Evolutionary conservation across 768 basidiomycete genomes (phyloP), one percentile per base, ranked within the genome.

Genomic region (Cubamyces lactineus): DNA sequence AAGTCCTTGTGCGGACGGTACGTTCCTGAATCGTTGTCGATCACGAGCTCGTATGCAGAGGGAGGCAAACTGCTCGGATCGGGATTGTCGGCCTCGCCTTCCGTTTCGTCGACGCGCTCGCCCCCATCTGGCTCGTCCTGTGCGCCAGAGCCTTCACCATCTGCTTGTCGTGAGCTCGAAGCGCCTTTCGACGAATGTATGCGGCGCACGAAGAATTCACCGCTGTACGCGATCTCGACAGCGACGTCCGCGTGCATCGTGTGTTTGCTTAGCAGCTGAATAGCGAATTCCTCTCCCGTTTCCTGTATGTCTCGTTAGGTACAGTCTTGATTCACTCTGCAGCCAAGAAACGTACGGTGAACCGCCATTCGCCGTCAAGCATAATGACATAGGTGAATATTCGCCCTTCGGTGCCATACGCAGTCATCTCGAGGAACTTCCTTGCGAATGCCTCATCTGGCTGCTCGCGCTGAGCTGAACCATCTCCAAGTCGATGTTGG

Each of bases 1-100:
- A 79, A 71, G 52, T 78, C 72, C 45, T 69, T 73, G 45, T 75
- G 68, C 1, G 80, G 80, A 30, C 78, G 76, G 67, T 82, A 82
- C 5, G 79, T 82, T 3, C 80, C 80, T 43, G 75, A 76, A 68
- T 80, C 77, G 67, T 82, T 80, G 71, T 80, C 79, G 69, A 80
- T 80, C 53, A 82, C 69, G 30, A 80, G 75, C 70, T 80, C 79
- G 70, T 79, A 80, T 30, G 54, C 64, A 26, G 62, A 61, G n/a
- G 70, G 65, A 15, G 58, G 58, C 17, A 64, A 58, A 15, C 24
- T 26, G 42, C 48, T 56, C 1, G 54, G 63, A 30, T 63, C 9
- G 76, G 76, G 65, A 76, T 73, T 47, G 67, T 71, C 5, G 69
- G 66, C 23, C 52, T 49, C 28, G 24, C 6, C 12, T 3, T 26